Base-by-base conservation (phyloP, 352 stramenopile genomes). In the Phytophthora boehmeriae region DNA sequence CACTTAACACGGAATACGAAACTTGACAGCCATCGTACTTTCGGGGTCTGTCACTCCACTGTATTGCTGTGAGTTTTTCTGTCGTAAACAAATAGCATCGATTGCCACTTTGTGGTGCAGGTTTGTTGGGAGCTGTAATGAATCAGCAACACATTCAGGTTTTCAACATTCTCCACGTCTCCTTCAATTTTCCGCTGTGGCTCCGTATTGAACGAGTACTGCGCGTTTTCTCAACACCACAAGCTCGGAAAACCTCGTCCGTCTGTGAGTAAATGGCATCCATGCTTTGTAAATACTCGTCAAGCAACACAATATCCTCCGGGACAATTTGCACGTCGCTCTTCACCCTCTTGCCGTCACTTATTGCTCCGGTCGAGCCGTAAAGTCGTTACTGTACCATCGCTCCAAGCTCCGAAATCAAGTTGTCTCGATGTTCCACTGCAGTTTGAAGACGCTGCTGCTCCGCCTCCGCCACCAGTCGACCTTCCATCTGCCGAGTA, bases 11-110 rank as follows among this genome's bases (percentile, higher is more conserved):
- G 60, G 61, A 4, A 67, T 35, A 8, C 59, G 59, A n/a, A 76
- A 63, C 57, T 78, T 81, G 36, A 61, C 64, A 8, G 69, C 73
- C 34, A 82, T 41, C 13, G 59, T 82, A 36, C 78, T 71, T 17
- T 72, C 50, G 17, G 58, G 56, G 35, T 75, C 59, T 11, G n/a
- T 22, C 6, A 66, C 44, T 20, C 51, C 43, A 28, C 53, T 43
- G 35, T 74, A 68, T 10, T 58, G 20, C 8, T 48, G 35, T 17
- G 54, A 46, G 41, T 67, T 30, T 14, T 38, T 46, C 14, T 64
- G 63, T 20, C 52, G 44, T 66, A 62, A 9, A 62, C 28, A 25
- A 22, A 36, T 32, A 55, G 8, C 46, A 75, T 65, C 4, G 63
- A 59, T 1, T 71, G 23, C 66, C 66, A 75, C 46, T 59, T 68